These are phyloP conservation scores for Rhodotorula sp. DNA, from an alignment of 1,284 basidiomycete species.

Conservation along the genomic window DNA sequence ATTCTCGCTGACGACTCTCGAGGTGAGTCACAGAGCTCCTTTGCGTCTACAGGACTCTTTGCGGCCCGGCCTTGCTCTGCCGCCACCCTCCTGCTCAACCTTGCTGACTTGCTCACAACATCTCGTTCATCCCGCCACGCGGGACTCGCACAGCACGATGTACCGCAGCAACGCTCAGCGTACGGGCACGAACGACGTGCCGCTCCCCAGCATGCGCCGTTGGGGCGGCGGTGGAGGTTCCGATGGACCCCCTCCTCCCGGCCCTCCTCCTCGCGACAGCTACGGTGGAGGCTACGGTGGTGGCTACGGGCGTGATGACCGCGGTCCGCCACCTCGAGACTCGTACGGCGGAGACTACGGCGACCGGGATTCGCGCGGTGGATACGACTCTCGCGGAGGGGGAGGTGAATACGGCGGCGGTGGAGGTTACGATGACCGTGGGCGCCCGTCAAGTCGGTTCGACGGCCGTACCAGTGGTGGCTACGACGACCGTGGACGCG, in stretches of 20 bases:
- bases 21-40: no score
- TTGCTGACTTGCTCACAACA: neutral
- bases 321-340: conserved; percentile 23
- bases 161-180: conserved; percentile 31
- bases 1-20: no score
- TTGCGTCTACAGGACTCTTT: neutral
- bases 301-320: conserved; percentile 25
- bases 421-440: conserved; percentile 21
- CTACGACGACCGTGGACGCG: conserved; percentile 1
- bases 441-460: conserved; percentile 18
- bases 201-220: conserved; percentile 33
- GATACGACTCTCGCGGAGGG: conserved; percentile 12
- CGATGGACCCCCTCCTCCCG: conserved; percentile 7
- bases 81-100: neutral
- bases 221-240: conserved; percentile 37
- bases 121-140: neutral
- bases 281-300: conserved; percentile 10
- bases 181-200: conserved; percentile 41
- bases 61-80: neutral
- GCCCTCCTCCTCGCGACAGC: conserved; percentile 6
- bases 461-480: conserved; percentile 14
- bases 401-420: conserved; percentile 20
- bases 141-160: conserved; percentile 9
- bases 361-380: conserved; percentile 12
- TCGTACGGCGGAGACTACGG: conserved; percentile 41